Evolutionary conservation across 140 eudicot species (phyloP).

Genomic region (Cichorium intybus): DNA sequence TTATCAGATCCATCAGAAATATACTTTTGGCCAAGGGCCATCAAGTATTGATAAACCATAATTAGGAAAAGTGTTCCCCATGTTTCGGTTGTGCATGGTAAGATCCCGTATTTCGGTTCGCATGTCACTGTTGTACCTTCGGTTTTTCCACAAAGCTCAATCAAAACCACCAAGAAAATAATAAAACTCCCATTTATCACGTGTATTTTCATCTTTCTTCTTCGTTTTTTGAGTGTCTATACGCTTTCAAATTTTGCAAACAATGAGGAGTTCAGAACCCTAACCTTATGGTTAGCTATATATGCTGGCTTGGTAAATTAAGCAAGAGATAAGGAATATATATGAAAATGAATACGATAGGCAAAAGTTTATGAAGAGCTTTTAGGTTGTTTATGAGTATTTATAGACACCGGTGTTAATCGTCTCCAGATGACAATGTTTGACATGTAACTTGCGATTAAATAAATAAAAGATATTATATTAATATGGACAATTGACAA

Average conservation of each 20-base stretch:
- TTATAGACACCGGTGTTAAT: slow-evolving; percentile 14
- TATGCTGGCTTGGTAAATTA: neutral
- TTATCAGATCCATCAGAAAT: slow-evolving; percentile 49
- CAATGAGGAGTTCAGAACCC: neutral
- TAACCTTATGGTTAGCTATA: neutral
- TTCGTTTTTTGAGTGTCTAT: neutral
- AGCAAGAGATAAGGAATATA: too few relatives aligned
- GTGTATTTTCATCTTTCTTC: neutral
- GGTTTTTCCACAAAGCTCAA: neutral
- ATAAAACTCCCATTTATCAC: neutral
- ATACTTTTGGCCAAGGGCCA: slow-evolving; percentile 44
- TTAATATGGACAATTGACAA: neutral
- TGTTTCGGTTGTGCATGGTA: slow-evolving; percentile 60
- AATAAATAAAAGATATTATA: too few relatives aligned
- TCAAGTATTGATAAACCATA: slow-evolving; percentile 49
- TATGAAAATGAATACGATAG: neutral
- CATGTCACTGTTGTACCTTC: slow-evolving; percentile 47
- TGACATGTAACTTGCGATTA: slow-evolving; percentile 13
- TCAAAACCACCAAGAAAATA: slow-evolving; percentile 15
- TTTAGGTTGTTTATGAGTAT: neutral
- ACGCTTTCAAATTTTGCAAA: neutral
- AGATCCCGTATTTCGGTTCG: slow-evolving; percentile 53
- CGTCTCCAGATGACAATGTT: slow-evolving; percentile 11
- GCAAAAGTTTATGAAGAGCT: neutral
- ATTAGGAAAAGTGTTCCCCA: slow-evolving; percentile 52